Evolutionary conservation across 2,329 filamentous ascomycete species (phyloP).

Genomic region (Neocucurbitaria cava): DNA sequence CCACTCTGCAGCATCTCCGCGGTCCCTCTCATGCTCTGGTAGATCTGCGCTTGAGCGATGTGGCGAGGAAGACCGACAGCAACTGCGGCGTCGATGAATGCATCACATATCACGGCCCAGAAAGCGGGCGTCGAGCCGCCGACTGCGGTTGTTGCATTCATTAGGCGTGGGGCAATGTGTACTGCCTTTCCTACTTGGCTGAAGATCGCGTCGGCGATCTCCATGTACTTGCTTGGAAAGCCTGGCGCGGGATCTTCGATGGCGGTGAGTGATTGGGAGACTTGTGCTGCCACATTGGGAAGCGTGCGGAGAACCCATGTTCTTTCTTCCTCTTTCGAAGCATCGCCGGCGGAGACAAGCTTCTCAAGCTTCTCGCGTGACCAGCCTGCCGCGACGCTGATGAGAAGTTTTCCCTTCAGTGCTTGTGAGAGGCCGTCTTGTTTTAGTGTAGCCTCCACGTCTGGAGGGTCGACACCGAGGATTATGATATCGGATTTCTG

Average conservation of each 20-base stretch:
- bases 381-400: slow-evolving; percentile 62
- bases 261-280: slow-evolving; percentile 52
- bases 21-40: slow-evolving; percentile 41
- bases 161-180: slow-evolving; percentile 27
- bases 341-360: slow-evolving; percentile 18
- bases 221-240: slow-evolving; percentile 20
- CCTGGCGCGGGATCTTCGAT: slow-evolving; percentile 32
- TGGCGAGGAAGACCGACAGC: slow-evolving; percentile 35
- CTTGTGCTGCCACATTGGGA: slow-evolving; percentile 55
- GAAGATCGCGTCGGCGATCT: slow-evolving; percentile 31
- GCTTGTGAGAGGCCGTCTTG: slow-evolving; percentile 50
- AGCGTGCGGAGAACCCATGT: slow-evolving; percentile 52
- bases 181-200: slow-evolving; percentile 30
- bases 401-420: slow-evolving; percentile 55
- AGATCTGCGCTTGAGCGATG: slow-evolving; percentile 37
- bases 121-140: slow-evolving; percentile 42
- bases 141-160: slow-evolving; percentile 39
- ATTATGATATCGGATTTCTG: slow-evolving; percentile 52
- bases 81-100: slow-evolving; percentile 40
- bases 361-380: slow-evolving; percentile 36
- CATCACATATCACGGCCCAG: slow-evolving; percentile 41
- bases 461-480: slow-evolving; percentile 57
- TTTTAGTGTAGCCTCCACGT: slow-evolving; percentile 50
- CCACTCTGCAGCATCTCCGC: slow-evolving; percentile 40
- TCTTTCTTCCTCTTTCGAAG: slow-evolving; percentile 11